Base-by-base conservation (phyloP, 148 eudicot genomes). In the Limonium bicolor region DNA sequence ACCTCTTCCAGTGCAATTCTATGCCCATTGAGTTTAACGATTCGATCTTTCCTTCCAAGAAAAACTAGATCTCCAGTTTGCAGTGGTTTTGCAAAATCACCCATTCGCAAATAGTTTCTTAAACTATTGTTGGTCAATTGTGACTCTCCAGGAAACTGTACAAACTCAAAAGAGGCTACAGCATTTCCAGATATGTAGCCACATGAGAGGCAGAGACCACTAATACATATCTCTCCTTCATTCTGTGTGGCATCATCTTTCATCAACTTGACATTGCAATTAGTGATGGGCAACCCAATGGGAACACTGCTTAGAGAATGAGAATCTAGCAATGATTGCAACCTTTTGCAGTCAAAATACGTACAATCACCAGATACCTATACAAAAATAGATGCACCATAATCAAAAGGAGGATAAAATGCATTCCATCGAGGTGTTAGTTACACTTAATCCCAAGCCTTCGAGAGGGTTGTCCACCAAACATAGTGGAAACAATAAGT, bases 301-400 rank as follows among this genome's bases (percentile, higher is more conserved):
- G 96, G 96, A 58, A 83, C 79, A 46, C 69, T 72, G 46, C 68
- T 62, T 22, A 77, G 32, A n/a, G 39, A 36, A 67, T 80, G 90
- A 20, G 50, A 58, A 54, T 80, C 80, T 25, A 83, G 57, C 34
- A 77, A 59, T 17, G 20, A 29, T 1, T 67, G 77, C 60, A 80
- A 65, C 36, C 51, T 56, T 48, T 66, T 70, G 77, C 94, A 88
- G 50, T 88, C 92, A 60, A 83, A 88, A 66, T 72, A 88, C 34
- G 86, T 77, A 62, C 94, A 88, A 54, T 88, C 96, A 43, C 92
- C 96, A 11, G 94, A 73, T 31, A 83, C 77, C 85, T 77, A 20
- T 19, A 6, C 9, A 25, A 50, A 21, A 50, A 12, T 12, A 37
- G n/a, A n/a, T n/a, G n/a, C n/a, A n/a, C n/a, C n/a, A n/a, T n/a